These are phyloP conservation scores for Tulasnella calospora DNA, from an alignment of 768 basidiomycete genomes.

Conservation along the genomic window DNA sequence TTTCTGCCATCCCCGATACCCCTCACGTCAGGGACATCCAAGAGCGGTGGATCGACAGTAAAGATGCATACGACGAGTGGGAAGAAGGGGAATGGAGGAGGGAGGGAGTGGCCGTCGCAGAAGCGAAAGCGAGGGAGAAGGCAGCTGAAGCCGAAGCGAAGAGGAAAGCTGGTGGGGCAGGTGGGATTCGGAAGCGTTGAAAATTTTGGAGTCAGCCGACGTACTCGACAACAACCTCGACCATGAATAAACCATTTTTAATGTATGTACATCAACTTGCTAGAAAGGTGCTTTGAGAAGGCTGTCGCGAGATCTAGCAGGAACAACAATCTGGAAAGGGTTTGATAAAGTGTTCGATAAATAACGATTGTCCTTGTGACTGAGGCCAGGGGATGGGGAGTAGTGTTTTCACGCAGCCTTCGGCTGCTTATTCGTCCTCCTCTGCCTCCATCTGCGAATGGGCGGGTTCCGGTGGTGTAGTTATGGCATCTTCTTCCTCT, in stretches of 20 bases:
- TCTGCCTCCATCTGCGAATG: background rate
- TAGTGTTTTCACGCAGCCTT: background rate
- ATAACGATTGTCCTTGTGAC: background rate
- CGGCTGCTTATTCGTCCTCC: background rate
- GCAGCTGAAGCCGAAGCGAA: constrained; percentile 15
- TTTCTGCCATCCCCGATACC: constrained; percentile 37
- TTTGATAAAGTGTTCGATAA: background rate
- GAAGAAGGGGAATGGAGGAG: constrained; percentile 73
- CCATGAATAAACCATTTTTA: too few species aligned
- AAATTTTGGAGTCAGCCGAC: background rate
- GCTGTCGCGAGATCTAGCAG: background rate
- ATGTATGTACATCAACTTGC: background rate
- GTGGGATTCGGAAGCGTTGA: background rate
- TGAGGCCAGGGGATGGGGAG: background rate
- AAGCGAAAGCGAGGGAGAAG: constrained; percentile 27
- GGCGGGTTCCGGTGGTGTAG: background rate
- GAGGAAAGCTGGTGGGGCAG: background rate
- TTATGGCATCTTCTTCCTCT: background rate
- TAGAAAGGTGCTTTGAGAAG: background rate
- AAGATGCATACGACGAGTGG: constrained; percentile 74
- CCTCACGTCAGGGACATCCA: constrained; percentile 66
- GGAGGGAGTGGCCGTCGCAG: constrained; percentile 55
- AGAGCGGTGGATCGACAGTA: constrained; percentile 88
- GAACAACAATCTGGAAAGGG: background rate
- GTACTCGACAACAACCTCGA: too few species aligned